phyloP scores from a whole-genome alignment of 805 yeast species.

The Torulaspora maleeae region DNA sequence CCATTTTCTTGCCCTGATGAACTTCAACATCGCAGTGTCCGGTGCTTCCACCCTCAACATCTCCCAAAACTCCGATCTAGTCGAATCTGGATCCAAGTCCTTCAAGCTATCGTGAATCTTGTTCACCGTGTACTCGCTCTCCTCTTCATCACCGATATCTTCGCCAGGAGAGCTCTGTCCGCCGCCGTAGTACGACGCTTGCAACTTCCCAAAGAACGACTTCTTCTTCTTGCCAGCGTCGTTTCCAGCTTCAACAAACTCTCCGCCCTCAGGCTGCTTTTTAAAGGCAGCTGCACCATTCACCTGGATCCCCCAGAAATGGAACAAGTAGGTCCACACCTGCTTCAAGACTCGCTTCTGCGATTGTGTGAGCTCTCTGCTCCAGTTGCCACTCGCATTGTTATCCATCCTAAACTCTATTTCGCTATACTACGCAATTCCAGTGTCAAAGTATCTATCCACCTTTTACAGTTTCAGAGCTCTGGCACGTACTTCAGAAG shows the following conservation, averaged over 20 bases:
- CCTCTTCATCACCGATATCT: slow-evolving; percentile 11
- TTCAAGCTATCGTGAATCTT: slow-evolving; percentile 47
- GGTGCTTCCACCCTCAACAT: slow-evolving; percentile 72
- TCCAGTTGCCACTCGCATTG: not conserved
- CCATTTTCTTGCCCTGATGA: slow-evolving; percentile 84
- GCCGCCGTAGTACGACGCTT: slow-evolving; percentile 7
- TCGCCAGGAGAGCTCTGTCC: slow-evolving; percentile 3
- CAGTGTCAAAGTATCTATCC: not conserved
- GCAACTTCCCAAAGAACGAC: slow-evolving; percentile 23
- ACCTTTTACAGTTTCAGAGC: not conserved
- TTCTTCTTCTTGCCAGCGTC: slow-evolving; percentile 24
- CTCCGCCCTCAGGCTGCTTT: slow-evolving; percentile 1
- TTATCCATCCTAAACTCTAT: not conserved
- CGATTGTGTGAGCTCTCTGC: slow-evolving; percentile 42
- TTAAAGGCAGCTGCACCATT: slow-evolving; percentile 26
- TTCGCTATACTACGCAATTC: not conserved
- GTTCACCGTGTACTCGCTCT: slow-evolving; percentile 31
- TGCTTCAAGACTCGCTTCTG: slow-evolving; percentile 65
- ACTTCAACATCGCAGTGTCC: slow-evolving; percentile 72
- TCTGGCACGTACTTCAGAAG: not conserved
- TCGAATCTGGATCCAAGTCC: slow-evolving; percentile 47
- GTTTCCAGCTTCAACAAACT: not conserved
- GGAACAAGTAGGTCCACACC: slow-evolving; percentile 62
- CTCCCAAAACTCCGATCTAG: slow-evolving; percentile 52
- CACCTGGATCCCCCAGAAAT: slow-evolving; percentile 51